A percentile compares a stretch with the other conserved stretches of the same genome.
Evolutionary conservation across 2,329 filamentous ascomycete species (phyloP).

Genomic region (Allantophomopsis lycopodina): DNA sequence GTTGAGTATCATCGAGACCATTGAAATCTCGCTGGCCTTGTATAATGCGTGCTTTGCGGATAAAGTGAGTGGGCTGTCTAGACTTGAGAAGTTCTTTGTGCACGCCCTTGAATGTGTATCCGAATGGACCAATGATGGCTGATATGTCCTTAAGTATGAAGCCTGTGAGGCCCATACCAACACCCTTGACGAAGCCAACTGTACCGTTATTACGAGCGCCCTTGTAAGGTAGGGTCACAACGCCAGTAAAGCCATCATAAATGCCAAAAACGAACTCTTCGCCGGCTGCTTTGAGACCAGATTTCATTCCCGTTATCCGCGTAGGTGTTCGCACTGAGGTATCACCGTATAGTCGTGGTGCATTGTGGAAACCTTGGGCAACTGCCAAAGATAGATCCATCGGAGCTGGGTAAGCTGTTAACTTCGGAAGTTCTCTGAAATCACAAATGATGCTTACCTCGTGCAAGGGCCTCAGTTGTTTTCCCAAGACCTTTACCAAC

Average conservation of each 20-base stretch:
- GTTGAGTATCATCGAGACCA: slow-evolving; percentile 19
- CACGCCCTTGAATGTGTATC: slow-evolving; percentile 50
- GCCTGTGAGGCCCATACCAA: slow-evolving; percentile 49
- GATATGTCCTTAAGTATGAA: slow-evolving; percentile 52
- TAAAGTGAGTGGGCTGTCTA: slow-evolving; percentile 34
- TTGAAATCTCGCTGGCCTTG: slow-evolving; percentile 37
- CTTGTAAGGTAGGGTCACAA: slow-evolving; percentile 43
- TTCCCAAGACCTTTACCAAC: slow-evolving; percentile 13
- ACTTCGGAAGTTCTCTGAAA: not conserved
- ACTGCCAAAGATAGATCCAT: slow-evolving; percentile 47
- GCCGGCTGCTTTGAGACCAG: slow-evolving; percentile 45
- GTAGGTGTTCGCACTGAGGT: slow-evolving; percentile 50
- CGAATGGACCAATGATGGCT: slow-evolving; percentile 43
- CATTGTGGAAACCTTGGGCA: slow-evolving; percentile 59
- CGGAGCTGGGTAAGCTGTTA: slow-evolving; percentile 26
- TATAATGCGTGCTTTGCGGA: slow-evolving; percentile 42
- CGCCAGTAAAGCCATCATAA: slow-evolving; percentile 50
- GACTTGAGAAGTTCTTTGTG: slow-evolving; percentile 42
- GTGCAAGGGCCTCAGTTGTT: slow-evolving; percentile 12
- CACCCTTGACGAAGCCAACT: slow-evolving; percentile 34
- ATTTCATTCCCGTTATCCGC: slow-evolving; percentile 50
- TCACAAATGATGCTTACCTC: slow-evolving; percentile 1
- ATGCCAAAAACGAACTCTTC: slow-evolving; percentile 49
- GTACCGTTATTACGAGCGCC: slow-evolving; percentile 41
- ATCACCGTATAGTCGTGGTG: slow-evolving; percentile 56